A percentile compares a stretch with the other conserved stretches of the same genome.
These are phyloP conservation scores for Pleurotus cornucopiae DNA, from an alignment of 768 basidiomycete species.

Conservation along the genomic window DNA sequence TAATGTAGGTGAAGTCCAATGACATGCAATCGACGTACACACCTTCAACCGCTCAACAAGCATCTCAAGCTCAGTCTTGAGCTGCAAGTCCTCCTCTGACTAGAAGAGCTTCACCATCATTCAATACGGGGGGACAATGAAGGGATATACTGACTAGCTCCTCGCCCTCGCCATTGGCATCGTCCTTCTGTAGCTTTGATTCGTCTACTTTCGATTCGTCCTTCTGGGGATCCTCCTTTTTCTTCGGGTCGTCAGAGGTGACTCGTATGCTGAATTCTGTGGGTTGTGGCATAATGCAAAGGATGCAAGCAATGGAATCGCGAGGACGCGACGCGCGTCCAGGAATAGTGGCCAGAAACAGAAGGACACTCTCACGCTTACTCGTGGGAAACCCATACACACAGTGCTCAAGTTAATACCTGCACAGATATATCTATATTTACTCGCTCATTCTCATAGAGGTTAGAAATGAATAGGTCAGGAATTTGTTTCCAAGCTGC, in stretches of 20 bases:
- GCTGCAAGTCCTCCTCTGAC: conserved; percentile 94
- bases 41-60: conserved; percentile 92
- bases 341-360: background rate
- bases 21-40: conserved; percentile 16
- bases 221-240: conserved; percentile 49
- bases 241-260: conserved; percentile 70
- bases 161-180: conserved; percentile 59
- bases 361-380: conserved; percentile 26
- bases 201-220: conserved; percentile 52
- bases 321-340: conserved; percentile 47
- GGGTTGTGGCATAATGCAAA: conserved; percentile 49
- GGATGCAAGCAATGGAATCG: conserved; percentile 7
- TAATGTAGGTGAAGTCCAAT: conserved; percentile 12
- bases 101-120: conserved; percentile 22
- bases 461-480: background rate
- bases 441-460: background rate
- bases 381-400: background rate
- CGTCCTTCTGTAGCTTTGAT: conserved; percentile 51
- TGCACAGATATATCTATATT: too few species aligned
- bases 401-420: background rate
- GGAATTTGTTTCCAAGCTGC: background rate
- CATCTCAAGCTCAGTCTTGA: conserved; percentile 96
- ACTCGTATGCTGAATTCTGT: conserved; percentile 60
- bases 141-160: conserved; percentile 64
- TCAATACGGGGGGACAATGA: background rate